Percentiles rank a stretch among this genome's conserved stretches.
phyloP scores from a whole-genome alignment of 2,329 filamentous ascomycete species.

The Clonostachys chloroleuca region DNA sequence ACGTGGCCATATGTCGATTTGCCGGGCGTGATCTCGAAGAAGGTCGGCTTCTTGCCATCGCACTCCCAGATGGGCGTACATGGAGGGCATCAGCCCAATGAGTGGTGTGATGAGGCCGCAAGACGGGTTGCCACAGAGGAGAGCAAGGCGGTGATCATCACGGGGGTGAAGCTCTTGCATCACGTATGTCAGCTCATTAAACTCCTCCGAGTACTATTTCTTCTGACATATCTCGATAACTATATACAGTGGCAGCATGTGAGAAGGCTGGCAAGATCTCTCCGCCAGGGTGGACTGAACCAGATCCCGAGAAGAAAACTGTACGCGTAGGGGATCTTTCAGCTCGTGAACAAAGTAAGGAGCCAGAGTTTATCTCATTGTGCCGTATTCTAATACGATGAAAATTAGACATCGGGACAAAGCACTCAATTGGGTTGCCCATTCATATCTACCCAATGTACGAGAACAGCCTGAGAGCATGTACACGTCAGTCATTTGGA shows the following conservation, averaged over 20 bases:
- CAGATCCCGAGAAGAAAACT: constrained; percentile 33
- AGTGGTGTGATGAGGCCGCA: constrained; percentile 60
- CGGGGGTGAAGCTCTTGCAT: constrained; percentile 62
- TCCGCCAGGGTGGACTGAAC: constrained; percentile 55
- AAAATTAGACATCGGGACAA: constrained; percentile 45
- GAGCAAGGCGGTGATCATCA: constrained; percentile 51
- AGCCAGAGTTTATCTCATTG: not conserved
- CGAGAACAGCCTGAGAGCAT: constrained; percentile 58
- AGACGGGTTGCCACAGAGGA: constrained; percentile 48
- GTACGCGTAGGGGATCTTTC: constrained; percentile 37
- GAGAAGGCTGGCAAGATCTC: constrained; percentile 13
- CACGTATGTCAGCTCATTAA: constrained; percentile 23
- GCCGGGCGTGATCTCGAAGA: constrained; percentile 40
- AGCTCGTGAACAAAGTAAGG: constrained; percentile 22
- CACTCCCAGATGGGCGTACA: constrained; percentile 50
- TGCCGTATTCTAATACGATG: not conserved
- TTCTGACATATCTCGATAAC: too few species aligned
- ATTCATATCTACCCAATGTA: constrained; percentile 67
- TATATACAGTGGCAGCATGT: constrained; percentile 22
- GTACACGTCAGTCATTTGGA: constrained; percentile 43
- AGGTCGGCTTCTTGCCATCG: constrained; percentile 36
- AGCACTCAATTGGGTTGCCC: constrained; percentile 55
- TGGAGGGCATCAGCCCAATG: constrained; percentile 59
- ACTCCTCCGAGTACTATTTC: not conserved
- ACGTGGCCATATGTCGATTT: constrained; percentile 62